Base-by-base conservation (phyloP, 805 yeast genomes). In the Sugiyamaella boreocaroliniensis region DNA sequence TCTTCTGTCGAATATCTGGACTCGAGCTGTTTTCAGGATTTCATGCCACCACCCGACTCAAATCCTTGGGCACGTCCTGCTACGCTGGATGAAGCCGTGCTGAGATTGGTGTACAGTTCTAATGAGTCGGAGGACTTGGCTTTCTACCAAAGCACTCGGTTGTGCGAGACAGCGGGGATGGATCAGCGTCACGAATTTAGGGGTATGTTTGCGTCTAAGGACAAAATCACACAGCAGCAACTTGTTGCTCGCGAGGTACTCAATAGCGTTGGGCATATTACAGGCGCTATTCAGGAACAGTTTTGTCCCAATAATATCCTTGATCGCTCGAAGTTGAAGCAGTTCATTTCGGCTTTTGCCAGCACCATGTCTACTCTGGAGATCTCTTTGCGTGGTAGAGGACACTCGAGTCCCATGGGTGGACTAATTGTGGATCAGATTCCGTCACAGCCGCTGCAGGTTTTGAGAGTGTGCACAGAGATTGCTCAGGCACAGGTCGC, bases 321-420 rank as follows among this genome's bases (percentile, higher is more conserved):
- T n/a, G 29, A 40, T n/a, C 14, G 26, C 15, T 15, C 58, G 68
- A 10, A 22, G 29, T 77, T 54, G 44, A 42, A 48, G 18, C 42
- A 19, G 20, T 42, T 50, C 32, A 20, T 45, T 9, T 15, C 48
- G 16, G 41, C 48, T 9, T 50, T 86, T 14, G 72, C 80, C 1
- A 78, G 78, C 58, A 80, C 86, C 0, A 76, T 86, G 18, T 79
- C 80, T 51, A 78, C 86, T 1, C 67, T 79, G 7, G 96, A 88
- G 60, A 79, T 86, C 11, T 69, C 85, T 0, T 64, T 83, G 29
- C 71, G 95, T 54, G 87, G 87, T 0, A 62, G 68, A 1, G 59
- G 70, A 19, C 50, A 63, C 2, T 29, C 57, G 1, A 48, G 60
- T 19, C 57, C 64, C 4, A 55, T 63, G n/a, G 74, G 74, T 1